Conservation (phyloP, 2,329 filamentous ascomycete species). For the Diaporthe aspalathi region DNA sequence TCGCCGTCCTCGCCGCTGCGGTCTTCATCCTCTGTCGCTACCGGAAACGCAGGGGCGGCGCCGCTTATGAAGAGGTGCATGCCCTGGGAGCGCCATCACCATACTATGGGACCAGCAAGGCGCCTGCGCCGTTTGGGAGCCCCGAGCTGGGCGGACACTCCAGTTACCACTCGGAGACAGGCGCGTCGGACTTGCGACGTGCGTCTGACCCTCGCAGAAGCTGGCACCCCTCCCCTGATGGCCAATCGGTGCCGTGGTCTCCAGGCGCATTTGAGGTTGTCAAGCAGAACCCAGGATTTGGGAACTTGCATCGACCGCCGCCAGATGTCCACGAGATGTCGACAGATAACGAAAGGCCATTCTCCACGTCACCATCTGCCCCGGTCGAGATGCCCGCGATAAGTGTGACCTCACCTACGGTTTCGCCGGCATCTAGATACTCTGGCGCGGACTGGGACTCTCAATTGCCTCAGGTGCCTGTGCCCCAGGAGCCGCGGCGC, state of each 20-base stretch:
- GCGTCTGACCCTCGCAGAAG: background rate
- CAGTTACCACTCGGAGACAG: slow-evolving; percentile 11
- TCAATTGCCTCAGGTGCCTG: background rate
- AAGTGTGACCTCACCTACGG: slow-evolving; percentile 34
- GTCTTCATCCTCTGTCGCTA: slow-evolving; percentile 44
- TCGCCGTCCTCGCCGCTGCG: slow-evolving; percentile 40
- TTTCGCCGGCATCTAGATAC: slow-evolving; percentile 28
- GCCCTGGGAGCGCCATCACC: slow-evolving; percentile 44
- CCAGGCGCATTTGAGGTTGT: slow-evolving; percentile 30
- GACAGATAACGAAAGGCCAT: slow-evolving; percentile 18
- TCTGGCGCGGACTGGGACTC: slow-evolving; percentile 16
- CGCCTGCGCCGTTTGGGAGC: slow-evolving; percentile 4
- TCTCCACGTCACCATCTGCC: slow-evolving; percentile 24
- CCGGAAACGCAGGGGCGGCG: slow-evolving; percentile 40
- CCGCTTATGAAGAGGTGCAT: slow-evolving; percentile 45
- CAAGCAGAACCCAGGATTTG: slow-evolving; percentile 2
- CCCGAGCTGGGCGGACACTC: background rate
- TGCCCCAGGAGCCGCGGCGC: slow-evolving; percentile 16
- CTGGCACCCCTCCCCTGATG: slow-evolving; percentile 29
- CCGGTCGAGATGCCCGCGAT: slow-evolving; percentile 46
- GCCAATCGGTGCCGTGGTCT: slow-evolving; percentile 34
- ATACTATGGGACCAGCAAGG: background rate
- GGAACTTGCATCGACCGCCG: slow-evolving; percentile 37
- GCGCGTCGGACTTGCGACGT: slow-evolving; percentile 32
- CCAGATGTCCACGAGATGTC: slow-evolving; percentile 40